These are phyloP conservation scores for Phytophthora sansomeana DNA, from an alignment of 352 stramenopile genomes.

Conservation along the genomic window DNA sequence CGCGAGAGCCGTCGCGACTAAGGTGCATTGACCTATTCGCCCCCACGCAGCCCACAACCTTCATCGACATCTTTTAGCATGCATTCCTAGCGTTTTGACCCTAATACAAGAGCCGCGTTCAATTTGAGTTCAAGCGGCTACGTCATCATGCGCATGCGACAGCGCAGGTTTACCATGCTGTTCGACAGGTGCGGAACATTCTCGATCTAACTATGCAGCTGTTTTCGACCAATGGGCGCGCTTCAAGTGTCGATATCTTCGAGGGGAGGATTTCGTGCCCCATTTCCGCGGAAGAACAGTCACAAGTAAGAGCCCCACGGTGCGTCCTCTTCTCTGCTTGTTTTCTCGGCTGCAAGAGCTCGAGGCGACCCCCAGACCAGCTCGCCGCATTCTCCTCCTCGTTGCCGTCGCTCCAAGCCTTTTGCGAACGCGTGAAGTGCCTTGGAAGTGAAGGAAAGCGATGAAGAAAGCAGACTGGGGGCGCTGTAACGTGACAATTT, in stretches of 20 bases:
- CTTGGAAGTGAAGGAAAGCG: neutral
- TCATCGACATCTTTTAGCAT: conserved; percentile 22
- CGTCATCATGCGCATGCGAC: conserved; percentile 17
- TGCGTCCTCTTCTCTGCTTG: conserved; percentile 9
- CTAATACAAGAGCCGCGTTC: conserved; percentile 4
- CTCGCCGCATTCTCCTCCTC: conserved; percentile 2
- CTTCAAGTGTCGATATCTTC: conserved; percentile 14
- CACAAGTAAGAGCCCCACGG: conserved; percentile 21
- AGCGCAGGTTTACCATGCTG: neutral
- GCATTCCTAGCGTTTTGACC: conserved; percentile 20
- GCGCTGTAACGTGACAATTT: neutral
- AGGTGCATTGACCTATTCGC: neutral
- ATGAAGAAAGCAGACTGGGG: conserved; percentile 1
- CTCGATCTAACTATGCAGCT: conserved; percentile 20
- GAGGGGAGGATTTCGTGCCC: conserved; percentile 5
- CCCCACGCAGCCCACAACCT: conserved; percentile 1
- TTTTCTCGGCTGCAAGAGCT: neutral
- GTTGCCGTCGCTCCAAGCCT: neutral
- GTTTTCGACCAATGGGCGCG: conserved; percentile 15
- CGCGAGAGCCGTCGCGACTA: conserved; percentile 39
- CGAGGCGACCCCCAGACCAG: neutral
- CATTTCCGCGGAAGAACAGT: conserved; percentile 44
- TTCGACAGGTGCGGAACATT: conserved; percentile 18
- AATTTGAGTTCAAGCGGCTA: conserved; percentile 7
- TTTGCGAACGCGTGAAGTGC: neutral